Conservation (phyloP, 2,329 filamentous ascomycete species). For the Pseudogymnoascus sp. region DNA sequence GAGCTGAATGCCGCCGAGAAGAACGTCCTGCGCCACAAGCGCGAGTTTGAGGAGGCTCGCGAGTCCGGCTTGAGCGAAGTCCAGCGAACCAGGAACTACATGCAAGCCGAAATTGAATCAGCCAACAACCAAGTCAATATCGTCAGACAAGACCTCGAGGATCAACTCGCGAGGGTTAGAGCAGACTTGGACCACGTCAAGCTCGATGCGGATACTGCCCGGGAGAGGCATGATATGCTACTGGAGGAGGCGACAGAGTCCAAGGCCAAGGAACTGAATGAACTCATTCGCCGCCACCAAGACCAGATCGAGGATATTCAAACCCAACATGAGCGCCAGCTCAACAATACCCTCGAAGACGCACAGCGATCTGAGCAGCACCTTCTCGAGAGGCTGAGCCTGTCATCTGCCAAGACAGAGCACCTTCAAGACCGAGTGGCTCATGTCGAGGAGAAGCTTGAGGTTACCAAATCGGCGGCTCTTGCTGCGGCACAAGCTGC, state of each 20-base stretch:
- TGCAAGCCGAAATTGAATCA: constrained; percentile 76
- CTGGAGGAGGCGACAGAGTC: constrained; percentile 72
- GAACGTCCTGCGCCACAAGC: constrained; percentile 11
- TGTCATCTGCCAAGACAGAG: constrained; percentile 78
- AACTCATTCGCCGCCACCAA: constrained; percentile 52
- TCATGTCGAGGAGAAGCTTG: constrained; percentile 83
- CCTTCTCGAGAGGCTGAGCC: constrained; percentile 70
- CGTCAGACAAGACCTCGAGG: constrained; percentile 74
- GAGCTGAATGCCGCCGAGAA: constrained; percentile 60
- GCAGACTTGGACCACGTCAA: constrained; percentile 70
- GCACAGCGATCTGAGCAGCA: constrained; percentile 73
- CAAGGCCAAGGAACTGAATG: constrained; percentile 51
- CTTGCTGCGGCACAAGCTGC: constrained; percentile 74
- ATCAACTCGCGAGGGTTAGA: constrained; percentile 66
- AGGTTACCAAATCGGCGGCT: constrained; percentile 82
- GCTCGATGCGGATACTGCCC: constrained; percentile 73
- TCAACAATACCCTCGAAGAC: constrained; percentile 73
- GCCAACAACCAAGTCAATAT: constrained; percentile 82
- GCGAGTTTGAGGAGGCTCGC: constrained; percentile 73
- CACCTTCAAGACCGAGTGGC: constrained; percentile 79
- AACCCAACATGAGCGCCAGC: constrained; percentile 65
- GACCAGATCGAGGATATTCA: constrained; percentile 69
- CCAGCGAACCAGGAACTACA: constrained; percentile 67
- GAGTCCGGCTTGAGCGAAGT: constrained; percentile 75
- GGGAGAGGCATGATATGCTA: constrained; percentile 75